A percentile compares a stretch with the other conserved stretches of the same genome.
phyloP scores from a whole-genome alignment of 208 protist genomes.

The Leishmania major region DNA sequence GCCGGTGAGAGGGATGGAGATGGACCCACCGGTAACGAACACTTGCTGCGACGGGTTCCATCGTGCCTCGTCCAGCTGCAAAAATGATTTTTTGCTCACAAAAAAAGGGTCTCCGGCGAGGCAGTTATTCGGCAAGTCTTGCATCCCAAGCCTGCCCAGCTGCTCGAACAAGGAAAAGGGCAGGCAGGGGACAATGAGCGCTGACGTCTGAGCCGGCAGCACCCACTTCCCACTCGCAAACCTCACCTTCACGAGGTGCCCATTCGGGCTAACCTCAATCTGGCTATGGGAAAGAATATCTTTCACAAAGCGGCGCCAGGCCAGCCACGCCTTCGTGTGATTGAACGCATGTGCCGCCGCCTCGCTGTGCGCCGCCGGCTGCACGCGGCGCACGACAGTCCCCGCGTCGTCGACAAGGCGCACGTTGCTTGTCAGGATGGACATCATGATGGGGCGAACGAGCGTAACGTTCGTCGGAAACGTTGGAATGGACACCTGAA shows the following conservation, averaged over 20 bases:
- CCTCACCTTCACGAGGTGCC: conserved; percentile 36
- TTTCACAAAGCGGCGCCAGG: conserved; percentile 30
- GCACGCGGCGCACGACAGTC: conserved; percentile 21
- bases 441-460: conserved; percentile 34
- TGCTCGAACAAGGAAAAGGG: conserved; percentile 53
- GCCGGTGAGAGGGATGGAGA: conserved; percentile 54
- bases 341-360: not conserved
- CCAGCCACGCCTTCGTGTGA: not conserved
- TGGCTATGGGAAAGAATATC: conserved; percentile 37
- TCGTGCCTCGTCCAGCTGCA: conserved; percentile 34
- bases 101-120: conserved; percentile 56
- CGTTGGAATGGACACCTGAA: conserved; percentile 56
- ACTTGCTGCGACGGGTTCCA: conserved; percentile 23
- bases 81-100: conserved; percentile 36
- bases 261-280: conserved; percentile 40
- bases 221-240: conserved; percentile 30
- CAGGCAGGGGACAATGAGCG: conserved; percentile 66
- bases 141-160: conserved; percentile 22
- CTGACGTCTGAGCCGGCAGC: conserved; percentile 31
- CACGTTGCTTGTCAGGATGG: conserved; percentile 45
- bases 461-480: conserved; percentile 51
- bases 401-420: conserved; percentile 45
- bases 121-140: conserved; percentile 55
- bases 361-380: not conserved
- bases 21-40: conserved; percentile 55